A percentile compares a stretch with the other conserved stretches of the same genome.
These are phyloP conservation scores for Aspergillus thermomutatus DNA, from an alignment of 2,329 filamentous ascomycete species.

Conservation along the genomic window DNA sequence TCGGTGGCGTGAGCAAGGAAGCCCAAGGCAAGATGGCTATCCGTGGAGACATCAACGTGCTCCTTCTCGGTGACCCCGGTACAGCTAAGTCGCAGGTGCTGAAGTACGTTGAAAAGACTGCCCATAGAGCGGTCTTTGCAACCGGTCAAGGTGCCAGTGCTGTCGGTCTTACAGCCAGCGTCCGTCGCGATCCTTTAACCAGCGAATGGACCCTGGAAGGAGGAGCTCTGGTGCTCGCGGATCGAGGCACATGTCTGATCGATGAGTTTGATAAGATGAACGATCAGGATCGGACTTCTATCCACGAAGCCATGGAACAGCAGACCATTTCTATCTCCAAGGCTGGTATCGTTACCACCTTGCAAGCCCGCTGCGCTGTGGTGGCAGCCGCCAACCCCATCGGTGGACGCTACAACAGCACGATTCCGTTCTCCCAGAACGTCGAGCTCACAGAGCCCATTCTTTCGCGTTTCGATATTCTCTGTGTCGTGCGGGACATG, in stretches of 20 bases:
- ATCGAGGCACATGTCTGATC: conserved; percentile 91
- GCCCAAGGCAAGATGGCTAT: conserved; percentile 87
- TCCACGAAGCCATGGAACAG: conserved; percentile 99
- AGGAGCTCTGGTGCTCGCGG: conserved; percentile 89
- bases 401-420: conserved; percentile 93
- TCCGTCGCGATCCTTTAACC: conserved; percentile 90
- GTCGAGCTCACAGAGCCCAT: conserved; percentile 97
- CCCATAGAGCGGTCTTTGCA: conserved; percentile 93
- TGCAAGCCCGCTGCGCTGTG: conserved; percentile 93
- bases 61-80: conserved; percentile 93
- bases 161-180: conserved; percentile 94
- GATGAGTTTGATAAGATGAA: conserved; percentile 99
- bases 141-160: conserved; percentile 96
- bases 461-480: conserved; percentile 93
- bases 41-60: conserved; percentile 95
- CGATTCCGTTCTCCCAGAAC: conserved; percentile 91
- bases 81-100: conserved; percentile 97
- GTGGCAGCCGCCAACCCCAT: conserved; percentile 96
- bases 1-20: conserved; percentile 89
- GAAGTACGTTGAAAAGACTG: conserved; percentile 97
- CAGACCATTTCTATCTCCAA: conserved; percentile 99
- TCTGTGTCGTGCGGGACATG: conserved; percentile 92
- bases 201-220: conserved; percentile 97
- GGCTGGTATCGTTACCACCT: conserved; percentile 93
- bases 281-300: conserved; percentile 94